Conservation (phyloP, 805 yeast genomes). For the Saccharomycodes ludwigii region DNA sequence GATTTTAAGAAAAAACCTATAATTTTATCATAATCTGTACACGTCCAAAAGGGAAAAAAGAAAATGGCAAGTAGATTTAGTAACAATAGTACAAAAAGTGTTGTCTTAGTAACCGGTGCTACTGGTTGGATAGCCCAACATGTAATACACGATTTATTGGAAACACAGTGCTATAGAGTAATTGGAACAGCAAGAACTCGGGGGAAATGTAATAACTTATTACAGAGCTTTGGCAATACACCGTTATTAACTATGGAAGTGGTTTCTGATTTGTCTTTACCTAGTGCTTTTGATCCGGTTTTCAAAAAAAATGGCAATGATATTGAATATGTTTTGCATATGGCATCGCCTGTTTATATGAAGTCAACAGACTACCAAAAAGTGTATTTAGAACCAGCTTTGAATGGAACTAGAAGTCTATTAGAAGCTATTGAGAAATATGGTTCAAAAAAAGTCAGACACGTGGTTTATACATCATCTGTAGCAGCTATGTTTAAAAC, state of each 20-base stretch:
- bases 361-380: conserved; percentile 32
- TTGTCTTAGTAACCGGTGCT: conserved; percentile 38
- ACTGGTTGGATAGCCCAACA: conserved; percentile 40
- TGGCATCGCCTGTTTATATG: conserved; percentile 48
- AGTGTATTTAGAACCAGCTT: conserved; percentile 44
- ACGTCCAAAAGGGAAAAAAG: too few species aligned
- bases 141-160: conserved; percentile 26
- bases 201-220: conserved; percentile 25
- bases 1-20: too few species aligned
- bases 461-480: conserved; percentile 43
- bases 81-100: too few species aligned
- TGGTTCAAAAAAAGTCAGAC: conserved; percentile 29
- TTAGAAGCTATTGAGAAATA: conserved; percentile 34
- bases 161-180: conserved; percentile 29
- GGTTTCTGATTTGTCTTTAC: conserved; percentile 34
- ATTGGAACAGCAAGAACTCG: conserved; percentile 34
- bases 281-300: conserved; percentile 33
- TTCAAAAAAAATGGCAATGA: conserved; percentile 35
- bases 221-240: conserved; percentile 16
- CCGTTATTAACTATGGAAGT: conserved; percentile 31
- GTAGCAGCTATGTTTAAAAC: conserved; percentile 33
- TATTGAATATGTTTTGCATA: conserved; percentile 41
- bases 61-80: too few species aligned
- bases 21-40: too few species aligned
- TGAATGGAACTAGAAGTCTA: conserved; percentile 42